Conservation (phyloP, 805 yeast genomes). For the Metschnikowia vanudenii region DNA sequence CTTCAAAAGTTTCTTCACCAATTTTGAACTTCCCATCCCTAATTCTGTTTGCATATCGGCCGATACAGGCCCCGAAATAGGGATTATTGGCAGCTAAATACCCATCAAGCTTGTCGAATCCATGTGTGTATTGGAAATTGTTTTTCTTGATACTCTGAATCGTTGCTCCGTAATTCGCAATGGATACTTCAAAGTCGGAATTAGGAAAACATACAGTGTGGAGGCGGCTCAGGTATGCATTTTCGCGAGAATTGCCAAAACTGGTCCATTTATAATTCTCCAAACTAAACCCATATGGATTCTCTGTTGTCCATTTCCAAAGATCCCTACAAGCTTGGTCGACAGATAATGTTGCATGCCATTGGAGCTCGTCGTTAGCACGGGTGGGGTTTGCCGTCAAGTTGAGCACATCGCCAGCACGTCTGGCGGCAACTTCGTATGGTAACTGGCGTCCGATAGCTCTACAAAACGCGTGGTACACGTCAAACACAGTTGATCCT, state of each 20-base stretch:
- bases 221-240: conserved; percentile 31
- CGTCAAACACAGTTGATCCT: conserved; percentile 77
- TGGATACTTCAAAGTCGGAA: conserved; percentile 35
- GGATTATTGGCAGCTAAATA: conserved; percentile 37
- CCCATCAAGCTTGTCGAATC: conserved; percentile 34
- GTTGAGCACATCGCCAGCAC: conserved; percentile 75
- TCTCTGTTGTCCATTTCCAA: conserved; percentile 73
- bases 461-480: conserved; percentile 59
- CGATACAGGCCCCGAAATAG: conserved; percentile 63
- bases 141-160: conserved; percentile 43
- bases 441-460: conserved; percentile 67
- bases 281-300: conserved; percentile 59
- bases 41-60: conserved; percentile 64
- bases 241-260: conserved; percentile 15
- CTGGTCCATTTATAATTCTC: conserved; percentile 34
- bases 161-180: conserved; percentile 53
- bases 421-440: conserved; percentile 60
- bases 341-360: conserved; percentile 58
- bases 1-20: conserved; percentile 38
- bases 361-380: conserved; percentile 62
- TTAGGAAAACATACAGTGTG: conserved; percentile 33
- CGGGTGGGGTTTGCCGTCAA: conserved; percentile 70
- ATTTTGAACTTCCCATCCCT: conserved; percentile 42
- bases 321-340: conserved; percentile 67
- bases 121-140: conserved; percentile 40